Evolutionary conservation across 768 basidiomycete species (phyloP).

Genomic region (Pisolithus tinctorius): DNA sequence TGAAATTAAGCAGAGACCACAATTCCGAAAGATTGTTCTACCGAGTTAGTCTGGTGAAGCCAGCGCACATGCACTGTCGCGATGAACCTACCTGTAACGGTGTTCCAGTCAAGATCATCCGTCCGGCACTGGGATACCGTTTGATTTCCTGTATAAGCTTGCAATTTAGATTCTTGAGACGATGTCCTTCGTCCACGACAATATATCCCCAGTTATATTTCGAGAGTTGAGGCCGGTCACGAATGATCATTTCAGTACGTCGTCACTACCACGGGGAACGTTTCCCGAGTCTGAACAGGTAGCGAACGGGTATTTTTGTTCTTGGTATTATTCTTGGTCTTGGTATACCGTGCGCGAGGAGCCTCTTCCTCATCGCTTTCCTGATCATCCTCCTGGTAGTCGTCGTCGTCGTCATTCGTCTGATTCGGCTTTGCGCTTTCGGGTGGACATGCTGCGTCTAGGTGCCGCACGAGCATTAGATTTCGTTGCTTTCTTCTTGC

Average conservation of each 20-base stretch:
- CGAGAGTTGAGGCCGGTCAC: constrained; percentile 59
- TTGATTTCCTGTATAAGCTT: constrained; percentile 88
- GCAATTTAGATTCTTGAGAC: constrained; percentile 92
- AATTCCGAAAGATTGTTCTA: constrained; percentile 95
- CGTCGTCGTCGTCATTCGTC: constrained; percentile 15
- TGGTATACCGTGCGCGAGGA: not conserved
- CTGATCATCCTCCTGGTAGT: constrained; percentile 5
- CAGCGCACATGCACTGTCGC: not conserved
- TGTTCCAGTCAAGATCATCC: constrained; percentile 94
- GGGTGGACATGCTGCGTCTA: constrained; percentile 6
- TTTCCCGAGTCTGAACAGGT: constrained; percentile 20
- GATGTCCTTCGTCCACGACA: constrained; percentile 93
- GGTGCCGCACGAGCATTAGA: constrained; percentile 8
- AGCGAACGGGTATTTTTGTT: not conserved
- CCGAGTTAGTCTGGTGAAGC: not conserved
- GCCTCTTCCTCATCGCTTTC: not conserved
- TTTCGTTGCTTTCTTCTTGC: constrained; percentile 2
- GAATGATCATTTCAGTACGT: constrained; percentile 93
- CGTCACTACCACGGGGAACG: constrained; percentile 80
- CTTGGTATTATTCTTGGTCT: not conserved
- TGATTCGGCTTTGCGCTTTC: constrained; percentile 16
- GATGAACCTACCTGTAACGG: constrained; percentile 72
- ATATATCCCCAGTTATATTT: constrained; percentile 84
- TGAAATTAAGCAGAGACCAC: constrained; percentile 94
- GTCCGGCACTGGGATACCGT: constrained; percentile 72